Evolutionary conservation across 108 stramenopile species (phyloP).

Genomic region (Schizochytrium sp.): DNA sequence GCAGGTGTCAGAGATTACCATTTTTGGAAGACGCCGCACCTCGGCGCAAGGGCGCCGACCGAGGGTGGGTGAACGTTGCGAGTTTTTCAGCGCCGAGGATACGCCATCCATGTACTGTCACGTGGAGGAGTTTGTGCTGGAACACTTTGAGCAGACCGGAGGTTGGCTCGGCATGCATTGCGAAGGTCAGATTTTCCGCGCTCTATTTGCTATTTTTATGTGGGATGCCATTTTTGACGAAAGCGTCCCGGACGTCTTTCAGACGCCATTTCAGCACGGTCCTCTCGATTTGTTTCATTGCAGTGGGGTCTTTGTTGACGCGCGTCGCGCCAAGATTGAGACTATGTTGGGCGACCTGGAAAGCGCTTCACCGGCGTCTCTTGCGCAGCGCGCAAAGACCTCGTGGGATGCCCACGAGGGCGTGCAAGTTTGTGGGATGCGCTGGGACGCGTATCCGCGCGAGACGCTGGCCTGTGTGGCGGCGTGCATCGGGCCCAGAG

Average conservation of each 20-base stretch:
- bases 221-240: neutral
- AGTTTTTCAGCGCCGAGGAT: neutral
- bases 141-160: neutral
- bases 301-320: neutral
- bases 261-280: neutral
- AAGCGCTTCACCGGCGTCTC: neutral
- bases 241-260: neutral
- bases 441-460: neutral
- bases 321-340: neutral
- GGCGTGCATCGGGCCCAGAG: neutral
- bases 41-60: neutral
- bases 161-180: neutral
- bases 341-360: neutral
- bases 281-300: neutral
- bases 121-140: neutral
- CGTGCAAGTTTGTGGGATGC: neutral
- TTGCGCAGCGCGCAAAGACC: neutral
- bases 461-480: neutral
- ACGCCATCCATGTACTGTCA: neutral
- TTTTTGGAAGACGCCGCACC: neutral
- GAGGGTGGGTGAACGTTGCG: neutral
- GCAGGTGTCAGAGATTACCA: neutral
- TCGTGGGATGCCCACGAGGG: neutral
- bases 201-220: neutral
- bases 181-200: neutral